phyloP scores from a whole-genome alignment of 345 rosid species.

The Anacardium occidentale region DNA sequence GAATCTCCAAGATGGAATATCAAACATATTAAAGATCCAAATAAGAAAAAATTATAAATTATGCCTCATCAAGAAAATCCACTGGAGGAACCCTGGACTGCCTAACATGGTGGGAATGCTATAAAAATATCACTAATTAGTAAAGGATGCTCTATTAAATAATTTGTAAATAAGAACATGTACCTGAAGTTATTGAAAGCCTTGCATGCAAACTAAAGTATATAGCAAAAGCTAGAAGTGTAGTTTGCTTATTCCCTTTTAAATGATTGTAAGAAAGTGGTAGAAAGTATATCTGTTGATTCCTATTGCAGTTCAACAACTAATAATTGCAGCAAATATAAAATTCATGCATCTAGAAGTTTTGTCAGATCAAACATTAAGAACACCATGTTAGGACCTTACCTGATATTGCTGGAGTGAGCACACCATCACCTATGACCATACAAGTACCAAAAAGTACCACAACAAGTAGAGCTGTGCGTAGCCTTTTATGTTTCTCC shows the following conservation, averaged over 20 bases:
- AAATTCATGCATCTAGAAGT: background rate
- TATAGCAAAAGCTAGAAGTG: background rate
- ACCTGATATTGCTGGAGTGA: slow-evolving; percentile 93
- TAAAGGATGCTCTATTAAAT: background rate
- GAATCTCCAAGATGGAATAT: no score
- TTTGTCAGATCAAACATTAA: background rate
- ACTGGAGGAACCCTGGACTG: background rate
- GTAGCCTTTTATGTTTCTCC: slow-evolving; percentile 71
- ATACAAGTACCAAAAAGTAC: slow-evolving; percentile 83
- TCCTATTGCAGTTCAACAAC: background rate
- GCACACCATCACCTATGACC: slow-evolving; percentile 85
- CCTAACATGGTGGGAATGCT: background rate
- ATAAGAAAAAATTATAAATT: no score
- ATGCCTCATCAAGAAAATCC: no score
- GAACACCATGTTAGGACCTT: slow-evolving; percentile 8
- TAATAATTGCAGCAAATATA: background rate
- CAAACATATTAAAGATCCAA: no score
- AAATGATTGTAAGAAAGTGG: background rate
- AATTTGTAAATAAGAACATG: background rate
- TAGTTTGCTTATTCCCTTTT: background rate
- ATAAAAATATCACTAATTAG: background rate
- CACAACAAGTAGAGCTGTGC: slow-evolving; percentile 68
- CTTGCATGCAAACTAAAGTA: background rate
- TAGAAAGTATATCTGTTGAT: background rate
- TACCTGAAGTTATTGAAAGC: slow-evolving; percentile 4